These are phyloP conservation scores for Colletotrichum orchidophilum DNA, from an alignment of 2,329 filamentous ascomycete genomes.

Conservation along the genomic window DNA sequence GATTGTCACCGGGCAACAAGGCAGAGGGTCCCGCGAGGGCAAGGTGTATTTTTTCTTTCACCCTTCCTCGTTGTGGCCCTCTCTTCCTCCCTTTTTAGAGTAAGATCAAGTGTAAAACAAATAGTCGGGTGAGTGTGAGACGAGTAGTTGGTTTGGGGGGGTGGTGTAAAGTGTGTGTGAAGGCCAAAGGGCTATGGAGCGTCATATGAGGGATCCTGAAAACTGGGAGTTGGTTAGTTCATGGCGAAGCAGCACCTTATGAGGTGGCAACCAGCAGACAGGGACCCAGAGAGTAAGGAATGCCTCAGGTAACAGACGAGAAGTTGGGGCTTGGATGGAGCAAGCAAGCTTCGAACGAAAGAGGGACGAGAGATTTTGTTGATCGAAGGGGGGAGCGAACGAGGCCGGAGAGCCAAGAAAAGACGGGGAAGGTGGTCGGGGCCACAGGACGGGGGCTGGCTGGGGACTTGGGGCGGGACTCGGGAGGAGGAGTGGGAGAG, in stretches of 20 bases:
- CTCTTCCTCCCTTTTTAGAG: not conserved
- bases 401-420: slow-evolving; percentile 19
- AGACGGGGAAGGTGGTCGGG: slow-evolving; percentile 15
- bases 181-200: slow-evolving; percentile 20
- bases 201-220: slow-evolving; percentile 13
- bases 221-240: slow-evolving; percentile 24
- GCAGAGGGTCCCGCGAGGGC: not conserved
- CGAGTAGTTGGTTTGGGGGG: not conserved
- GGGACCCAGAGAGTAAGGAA: slow-evolving; percentile 4
- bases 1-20: slow-evolving; percentile 18
- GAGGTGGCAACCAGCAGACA: slow-evolving; percentile 13
- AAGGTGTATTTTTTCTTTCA: not conserved
- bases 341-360: slow-evolving; percentile 29
- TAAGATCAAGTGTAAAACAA: not conserved
- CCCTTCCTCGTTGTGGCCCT: not conserved
- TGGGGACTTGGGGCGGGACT: not conserved
- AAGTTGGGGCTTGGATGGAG: slow-evolving; percentile 21
- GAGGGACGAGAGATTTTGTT: slow-evolving; percentile 21
- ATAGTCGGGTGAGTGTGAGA: not conserved
- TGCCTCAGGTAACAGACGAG: slow-evolving; percentile 27
- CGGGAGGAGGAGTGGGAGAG: slow-evolving; percentile 7
- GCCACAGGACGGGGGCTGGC: slow-evolving; percentile 6
- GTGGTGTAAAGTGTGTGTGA: not conserved
- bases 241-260: slow-evolving; percentile 32
- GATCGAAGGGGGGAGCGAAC: slow-evolving; percentile 11